Conservation (phyloP, 257 asterid species). For the Solanum rostratum region DNA sequence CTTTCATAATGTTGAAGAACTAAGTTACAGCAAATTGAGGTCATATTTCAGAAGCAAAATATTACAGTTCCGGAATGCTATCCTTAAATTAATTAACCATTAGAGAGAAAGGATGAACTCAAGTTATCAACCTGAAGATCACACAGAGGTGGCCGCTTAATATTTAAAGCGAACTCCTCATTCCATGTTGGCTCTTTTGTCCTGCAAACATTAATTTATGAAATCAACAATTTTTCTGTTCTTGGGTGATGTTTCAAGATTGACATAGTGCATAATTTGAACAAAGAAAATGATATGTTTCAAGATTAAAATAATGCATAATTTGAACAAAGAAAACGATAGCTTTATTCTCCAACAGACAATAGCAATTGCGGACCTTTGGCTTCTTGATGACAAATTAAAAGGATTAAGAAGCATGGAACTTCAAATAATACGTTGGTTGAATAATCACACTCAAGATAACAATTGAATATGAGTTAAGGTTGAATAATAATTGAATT, state of each 20-base stretch:
- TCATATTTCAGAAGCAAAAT: neutral
- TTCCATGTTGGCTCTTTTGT: conserved; percentile 94
- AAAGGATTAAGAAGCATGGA: neutral
- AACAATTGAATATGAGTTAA: neutral
- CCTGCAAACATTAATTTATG: conserved; percentile 40
- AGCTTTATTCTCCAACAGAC: neutral
- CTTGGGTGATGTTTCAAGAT: neutral
- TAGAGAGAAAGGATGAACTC: neutral
- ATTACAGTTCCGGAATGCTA: neutral
- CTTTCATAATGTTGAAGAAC: neutral
- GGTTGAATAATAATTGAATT: neutral
- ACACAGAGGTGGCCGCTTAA: conserved; percentile 60
- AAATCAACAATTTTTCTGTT: neutral
- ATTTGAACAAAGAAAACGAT: neutral
- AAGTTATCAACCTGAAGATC: conserved; percentile 65
- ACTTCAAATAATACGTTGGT: neutral
- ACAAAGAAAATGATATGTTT: neutral
- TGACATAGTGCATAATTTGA: neutral
- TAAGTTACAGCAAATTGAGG: neutral
- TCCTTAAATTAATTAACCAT: neutral
- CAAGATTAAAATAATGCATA: neutral
- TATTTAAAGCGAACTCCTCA: conserved; percentile 82
- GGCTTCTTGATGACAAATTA: neutral
- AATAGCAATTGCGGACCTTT: neutral
- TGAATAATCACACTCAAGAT: neutral